These are phyloP conservation scores for Paecilomyces dactylethromorphus DNA, from an alignment of 2,329 filamentous ascomycete genomes.

Conservation along the genomic window DNA sequence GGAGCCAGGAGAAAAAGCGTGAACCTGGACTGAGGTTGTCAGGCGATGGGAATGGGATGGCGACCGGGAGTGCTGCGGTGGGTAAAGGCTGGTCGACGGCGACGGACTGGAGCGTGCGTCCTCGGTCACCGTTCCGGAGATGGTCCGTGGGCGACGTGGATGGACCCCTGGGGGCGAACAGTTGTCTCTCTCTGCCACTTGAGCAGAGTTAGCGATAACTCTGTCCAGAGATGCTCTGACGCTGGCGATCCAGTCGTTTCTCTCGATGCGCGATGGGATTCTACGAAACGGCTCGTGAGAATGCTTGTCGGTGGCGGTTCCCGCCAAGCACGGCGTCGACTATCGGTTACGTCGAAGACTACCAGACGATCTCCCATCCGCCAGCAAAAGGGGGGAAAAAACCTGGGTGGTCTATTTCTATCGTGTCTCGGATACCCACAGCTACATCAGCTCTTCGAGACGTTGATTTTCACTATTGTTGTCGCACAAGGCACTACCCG, in stretches of 20 bases:
- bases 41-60: constrained; percentile 1
- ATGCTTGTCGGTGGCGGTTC: neutral
- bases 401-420: neutral
- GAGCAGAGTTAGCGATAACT: no score
- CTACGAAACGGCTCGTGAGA: neutral
- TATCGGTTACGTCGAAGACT: neutral
- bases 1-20: constrained; percentile 4
- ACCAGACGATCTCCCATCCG: neutral
- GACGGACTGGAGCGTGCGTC: neutral
- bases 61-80: neutral
- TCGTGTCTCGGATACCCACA: neutral
- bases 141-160: neutral
- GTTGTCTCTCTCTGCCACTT: no score
- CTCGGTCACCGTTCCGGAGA: neutral
- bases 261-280: neutral
- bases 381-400: neutral
- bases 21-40: constrained; percentile 2
- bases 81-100: neutral
- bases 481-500: neutral
- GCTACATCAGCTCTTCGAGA: neutral
- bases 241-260: no score
- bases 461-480: neutral
- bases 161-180: neutral
- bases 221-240: neutral
- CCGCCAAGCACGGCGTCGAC: neutral